phyloP scores from a whole-genome alignment of 2,329 filamentous ascomycete species.

The Sporothrix schenckii region DNA sequence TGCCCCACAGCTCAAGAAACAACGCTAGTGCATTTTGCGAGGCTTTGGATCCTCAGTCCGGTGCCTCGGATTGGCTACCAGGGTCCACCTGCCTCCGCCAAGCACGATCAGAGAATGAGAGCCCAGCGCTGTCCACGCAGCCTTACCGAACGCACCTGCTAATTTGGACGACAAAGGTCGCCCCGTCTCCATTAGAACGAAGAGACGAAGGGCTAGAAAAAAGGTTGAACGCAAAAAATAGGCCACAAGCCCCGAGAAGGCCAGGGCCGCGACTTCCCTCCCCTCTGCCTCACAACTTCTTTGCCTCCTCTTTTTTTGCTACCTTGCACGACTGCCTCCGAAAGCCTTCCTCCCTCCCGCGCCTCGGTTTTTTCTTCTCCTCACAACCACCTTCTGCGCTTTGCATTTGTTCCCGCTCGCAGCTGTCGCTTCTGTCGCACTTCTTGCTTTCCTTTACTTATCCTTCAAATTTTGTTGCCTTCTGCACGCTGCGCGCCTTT shows the following conservation, averaged over 20 bases:
- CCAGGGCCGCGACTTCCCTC: slow-evolving; percentile 29
- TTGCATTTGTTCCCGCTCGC: neutral
- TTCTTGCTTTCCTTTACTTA: neutral
- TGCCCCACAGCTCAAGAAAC: slow-evolving; percentile 3
- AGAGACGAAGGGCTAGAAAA: slow-evolving; percentile 22
- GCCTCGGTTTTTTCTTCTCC: neutral
- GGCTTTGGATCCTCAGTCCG: slow-evolving; percentile 31
- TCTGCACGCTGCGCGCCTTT: neutral
- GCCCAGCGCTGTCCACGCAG: slow-evolving; percentile 27
- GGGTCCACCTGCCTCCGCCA: slow-evolving; percentile 29
- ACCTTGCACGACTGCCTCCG: slow-evolving; percentile 2
- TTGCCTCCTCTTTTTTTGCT: slow-evolving; percentile 20
- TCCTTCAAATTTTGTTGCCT: neutral
- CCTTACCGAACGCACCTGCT: slow-evolving; percentile 29
- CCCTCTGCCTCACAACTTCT: slow-evolving; percentile 25
- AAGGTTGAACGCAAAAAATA: slow-evolving; percentile 29
- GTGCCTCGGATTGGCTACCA: slow-evolving; percentile 33
- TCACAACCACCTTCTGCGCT: neutral
- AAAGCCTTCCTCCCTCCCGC: slow-evolving; percentile 1
- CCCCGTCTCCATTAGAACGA: slow-evolving; percentile 22
- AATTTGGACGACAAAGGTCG: neutral
- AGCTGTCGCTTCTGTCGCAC: neutral
- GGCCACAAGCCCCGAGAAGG: slow-evolving; percentile 20
- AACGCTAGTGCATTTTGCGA: slow-evolving; percentile 31
- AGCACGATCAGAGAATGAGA: slow-evolving; percentile 18